Evolutionary conservation across 805 yeast species (phyloP).

Genomic region (Kluyveromyces starmeri): DNA sequence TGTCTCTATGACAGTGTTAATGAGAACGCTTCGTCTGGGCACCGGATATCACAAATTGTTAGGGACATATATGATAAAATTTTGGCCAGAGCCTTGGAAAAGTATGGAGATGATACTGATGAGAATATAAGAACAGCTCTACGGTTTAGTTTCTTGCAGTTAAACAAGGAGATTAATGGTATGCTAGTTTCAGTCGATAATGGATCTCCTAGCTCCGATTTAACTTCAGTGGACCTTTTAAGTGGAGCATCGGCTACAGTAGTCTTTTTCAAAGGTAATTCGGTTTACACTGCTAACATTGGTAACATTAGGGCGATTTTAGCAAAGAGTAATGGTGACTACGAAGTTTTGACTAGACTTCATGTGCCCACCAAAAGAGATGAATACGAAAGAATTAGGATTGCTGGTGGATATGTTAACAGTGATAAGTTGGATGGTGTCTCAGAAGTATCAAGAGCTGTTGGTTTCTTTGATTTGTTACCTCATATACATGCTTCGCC

Average conservation of each 20-base stretch:
- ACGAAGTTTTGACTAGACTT: conserved; percentile 56
- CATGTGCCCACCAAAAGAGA: conserved; percentile 76
- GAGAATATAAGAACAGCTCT: conserved; percentile 64
- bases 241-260: conserved; percentile 85
- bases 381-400: conserved; percentile 80
- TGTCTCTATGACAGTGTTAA: conserved; percentile 82
- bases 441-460: conserved; percentile 78
- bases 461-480: conserved; percentile 76
- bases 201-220: conserved; percentile 40
- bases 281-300: conserved; percentile 71
- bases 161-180: conserved; percentile 72
- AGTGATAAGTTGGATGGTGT: conserved; percentile 81
- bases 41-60: conserved; percentile 59
- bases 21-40: conserved; percentile 42
- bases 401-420: conserved; percentile 85
- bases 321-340: conserved; percentile 75
- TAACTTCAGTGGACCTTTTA: conserved; percentile 57
- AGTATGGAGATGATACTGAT: conserved; percentile 32
- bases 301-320: conserved; percentile 85
- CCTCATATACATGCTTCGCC: conserved; percentile 91
- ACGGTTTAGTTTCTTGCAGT: conserved; percentile 66
- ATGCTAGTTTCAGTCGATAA: conserved; percentile 41
- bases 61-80: conserved; percentile 67
- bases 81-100: conserved; percentile 37
- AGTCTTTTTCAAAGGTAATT: conserved; percentile 63